Base-by-base conservation (phyloP, 2,329 filamentous ascomycete genomes). In the Curvularia verruculosa region DNA sequence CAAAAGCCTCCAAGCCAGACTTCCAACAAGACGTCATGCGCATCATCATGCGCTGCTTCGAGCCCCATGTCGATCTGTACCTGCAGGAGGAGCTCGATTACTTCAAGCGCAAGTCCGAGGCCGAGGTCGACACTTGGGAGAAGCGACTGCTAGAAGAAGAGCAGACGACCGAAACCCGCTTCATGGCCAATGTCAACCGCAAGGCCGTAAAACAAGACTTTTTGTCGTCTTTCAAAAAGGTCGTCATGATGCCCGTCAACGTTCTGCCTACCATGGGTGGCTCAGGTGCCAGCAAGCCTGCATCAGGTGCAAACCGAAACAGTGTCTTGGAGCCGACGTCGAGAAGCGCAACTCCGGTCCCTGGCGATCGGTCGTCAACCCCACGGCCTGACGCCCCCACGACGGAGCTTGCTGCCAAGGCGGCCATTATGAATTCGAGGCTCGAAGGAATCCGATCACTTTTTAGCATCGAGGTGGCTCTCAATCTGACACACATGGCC, bases 241-340 rank as follows among this genome's bases (percentile, higher is more conserved):
- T 99, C 8, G 91, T 99, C 63, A 97, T 99, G 93, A 96, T 96
- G 88, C 95, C 95, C 2, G 94, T 99, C 47, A 96, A 91, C 50
- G 94, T 92, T 8, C 81, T 98, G 3, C 91, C 92, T 1, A 88
- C 85, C 45, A 85, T 91, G 61, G 72, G 72, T 21, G 64, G 70
- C 15, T 68, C 71, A 7, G 64, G 62, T 37, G 50, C 81, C 18
- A 73, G 72, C 41, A 81, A 76, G 59, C 68, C 76, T 21, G 49
- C 59, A 19, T 54, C 67, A 15, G 59, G 61, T 7, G 52, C 69
- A 2, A 76, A 67, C 46, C 70, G 66, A n/a, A 69, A 62, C 26
- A 62, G 52, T 19, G 70, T 61, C 34, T 59, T 78, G 5, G 72
- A 76, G 49, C 63, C 72, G 21, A 60, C 34, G 4, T 71, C 70